Conservation (phyloP, 2,329 filamentous ascomycete species). For the Aspergillus ochraceus region DNA sequence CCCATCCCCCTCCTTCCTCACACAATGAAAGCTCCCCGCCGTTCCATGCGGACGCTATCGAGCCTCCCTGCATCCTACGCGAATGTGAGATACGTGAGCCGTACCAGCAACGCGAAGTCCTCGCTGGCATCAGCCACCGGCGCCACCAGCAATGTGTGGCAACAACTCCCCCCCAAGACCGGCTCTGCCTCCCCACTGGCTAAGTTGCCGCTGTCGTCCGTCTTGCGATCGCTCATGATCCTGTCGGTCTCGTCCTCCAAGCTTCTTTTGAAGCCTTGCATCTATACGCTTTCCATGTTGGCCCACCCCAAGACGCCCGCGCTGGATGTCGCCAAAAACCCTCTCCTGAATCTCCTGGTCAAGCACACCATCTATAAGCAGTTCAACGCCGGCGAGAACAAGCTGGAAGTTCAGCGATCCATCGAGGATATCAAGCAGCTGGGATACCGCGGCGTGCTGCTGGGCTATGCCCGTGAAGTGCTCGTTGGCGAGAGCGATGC, state of each 20-base stretch:
- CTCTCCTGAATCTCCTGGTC: conserved; percentile 45
- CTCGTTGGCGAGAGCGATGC: conserved; percentile 48
- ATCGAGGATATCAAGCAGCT: conserved; percentile 48
- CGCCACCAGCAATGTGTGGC: conserved; percentile 22
- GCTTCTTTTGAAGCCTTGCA: conserved; percentile 68
- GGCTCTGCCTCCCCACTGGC: conserved; percentile 31
- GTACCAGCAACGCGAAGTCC: conserved; percentile 33
- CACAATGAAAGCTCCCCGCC: conserved; percentile 31
- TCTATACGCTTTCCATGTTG: conserved; percentile 65
- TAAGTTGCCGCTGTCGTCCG: conserved; percentile 37
- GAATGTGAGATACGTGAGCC: conserved; percentile 32
- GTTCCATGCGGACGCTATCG: conserved; percentile 25
- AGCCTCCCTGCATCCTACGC: conserved; percentile 11
- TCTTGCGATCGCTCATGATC: conserved; percentile 39
- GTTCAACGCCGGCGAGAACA: conserved; percentile 57
- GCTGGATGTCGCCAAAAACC: conserved; percentile 51
- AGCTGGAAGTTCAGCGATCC: conserved; percentile 48
- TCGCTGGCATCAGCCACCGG: conserved; percentile 27
- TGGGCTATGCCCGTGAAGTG: conserved; percentile 56
- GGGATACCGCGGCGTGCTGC: conserved; percentile 55
- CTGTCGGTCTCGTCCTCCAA: conserved; percentile 39
- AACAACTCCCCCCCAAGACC: conserved; percentile 26
- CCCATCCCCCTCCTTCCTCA: neutral
- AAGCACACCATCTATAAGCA: conserved; percentile 56
- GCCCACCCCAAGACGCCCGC: conserved; percentile 46